Conservation (phyloP, 1,284 basidiomycete species). For the Xerocomus minutiporus region DNA sequence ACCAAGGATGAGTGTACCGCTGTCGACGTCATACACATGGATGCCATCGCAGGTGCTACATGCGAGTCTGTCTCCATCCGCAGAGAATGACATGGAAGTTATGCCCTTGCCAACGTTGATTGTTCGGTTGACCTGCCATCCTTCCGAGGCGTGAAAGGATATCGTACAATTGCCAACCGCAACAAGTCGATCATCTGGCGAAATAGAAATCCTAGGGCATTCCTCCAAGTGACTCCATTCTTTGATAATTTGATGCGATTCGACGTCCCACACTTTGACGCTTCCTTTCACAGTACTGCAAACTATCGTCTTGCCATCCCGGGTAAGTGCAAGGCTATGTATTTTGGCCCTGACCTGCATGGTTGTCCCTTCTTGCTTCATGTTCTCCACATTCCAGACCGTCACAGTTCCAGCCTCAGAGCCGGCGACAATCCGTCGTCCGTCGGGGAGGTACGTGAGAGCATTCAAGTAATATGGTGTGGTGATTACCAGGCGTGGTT, state of each 20-base stretch:
- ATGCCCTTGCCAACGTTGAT: not conserved
- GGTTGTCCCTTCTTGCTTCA: not conserved
- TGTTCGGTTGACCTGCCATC: not conserved
- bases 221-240: not conserved
- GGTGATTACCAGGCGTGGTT: not conserved
- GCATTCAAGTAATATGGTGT: not conserved
- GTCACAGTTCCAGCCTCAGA: not conserved
- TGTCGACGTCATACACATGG: conserved; percentile 3
- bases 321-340: not conserved
- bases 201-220: conserved; percentile 1
- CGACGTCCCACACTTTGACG: not conserved
- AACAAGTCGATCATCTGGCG: conserved; percentile 4
- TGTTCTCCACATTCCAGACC: not conserved
- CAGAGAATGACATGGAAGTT: conserved; percentile 4
- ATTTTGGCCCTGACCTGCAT: not conserved
- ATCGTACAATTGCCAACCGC: not conserved
- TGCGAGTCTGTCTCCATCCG: conserved; percentile 1
- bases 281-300: not conserved
- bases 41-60: not conserved
- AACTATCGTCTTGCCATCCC: not conserved
- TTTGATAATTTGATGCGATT: not conserved
- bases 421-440: not conserved
- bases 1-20: not conserved
- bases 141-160: not conserved
- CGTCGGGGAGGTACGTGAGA: not conserved